phyloP scores from a whole-genome alignment of 2,329 filamentous ascomycete genomes.

The Botrytis paeoniae region DNA sequence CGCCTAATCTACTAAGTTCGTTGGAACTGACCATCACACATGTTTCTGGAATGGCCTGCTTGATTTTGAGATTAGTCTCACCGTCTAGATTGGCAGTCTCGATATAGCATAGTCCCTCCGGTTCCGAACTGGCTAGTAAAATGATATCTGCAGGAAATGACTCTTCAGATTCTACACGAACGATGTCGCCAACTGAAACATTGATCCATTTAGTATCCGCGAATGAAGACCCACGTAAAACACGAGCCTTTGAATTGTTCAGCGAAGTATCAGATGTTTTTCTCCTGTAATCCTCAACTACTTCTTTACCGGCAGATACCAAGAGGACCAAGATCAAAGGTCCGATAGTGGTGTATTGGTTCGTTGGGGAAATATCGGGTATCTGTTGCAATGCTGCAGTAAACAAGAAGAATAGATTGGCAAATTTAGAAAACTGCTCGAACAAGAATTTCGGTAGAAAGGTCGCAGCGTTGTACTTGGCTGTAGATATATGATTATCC shows the following conservation, averaged over 20 bases:
- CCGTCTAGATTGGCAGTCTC: slow-evolving; percentile 97
- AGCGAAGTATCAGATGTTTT: slow-evolving; percentile 82
- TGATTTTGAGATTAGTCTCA: slow-evolving; percentile 98
- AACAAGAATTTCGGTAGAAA: slow-evolving; percentile 96
- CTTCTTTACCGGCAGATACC: slow-evolving; percentile 93
- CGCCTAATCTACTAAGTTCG: slow-evolving; percentile 81
- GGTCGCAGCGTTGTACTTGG: slow-evolving; percentile 92
- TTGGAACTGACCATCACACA: slow-evolving; percentile 79
- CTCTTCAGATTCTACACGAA: slow-evolving; percentile 91
- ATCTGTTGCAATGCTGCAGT: slow-evolving; percentile 94
- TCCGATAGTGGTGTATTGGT: slow-evolving; percentile 92
- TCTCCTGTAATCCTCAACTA: slow-evolving; percentile 89
- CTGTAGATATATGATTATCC: slow-evolving; percentile 95
- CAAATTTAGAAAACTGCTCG: slow-evolving; percentile 98
- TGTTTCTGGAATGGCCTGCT: slow-evolving; percentile 94
- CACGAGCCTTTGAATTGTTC: slow-evolving; percentile 81
- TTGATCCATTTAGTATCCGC: slow-evolving; percentile 91
- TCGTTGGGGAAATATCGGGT: slow-evolving; percentile 89
- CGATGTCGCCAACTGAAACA: slow-evolving; percentile 85
- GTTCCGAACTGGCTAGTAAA: slow-evolving; percentile 89
- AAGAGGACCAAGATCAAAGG: slow-evolving; percentile 86
- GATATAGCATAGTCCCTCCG: slow-evolving; percentile 96
- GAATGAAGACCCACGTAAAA: slow-evolving; percentile 81
- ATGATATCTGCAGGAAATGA: slow-evolving; percentile 94
- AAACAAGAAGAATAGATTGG: slow-evolving; percentile 99